phyloP scores from a whole-genome alignment of 371 early-diverging fungal species.

The Mortierella sp. region DNA sequence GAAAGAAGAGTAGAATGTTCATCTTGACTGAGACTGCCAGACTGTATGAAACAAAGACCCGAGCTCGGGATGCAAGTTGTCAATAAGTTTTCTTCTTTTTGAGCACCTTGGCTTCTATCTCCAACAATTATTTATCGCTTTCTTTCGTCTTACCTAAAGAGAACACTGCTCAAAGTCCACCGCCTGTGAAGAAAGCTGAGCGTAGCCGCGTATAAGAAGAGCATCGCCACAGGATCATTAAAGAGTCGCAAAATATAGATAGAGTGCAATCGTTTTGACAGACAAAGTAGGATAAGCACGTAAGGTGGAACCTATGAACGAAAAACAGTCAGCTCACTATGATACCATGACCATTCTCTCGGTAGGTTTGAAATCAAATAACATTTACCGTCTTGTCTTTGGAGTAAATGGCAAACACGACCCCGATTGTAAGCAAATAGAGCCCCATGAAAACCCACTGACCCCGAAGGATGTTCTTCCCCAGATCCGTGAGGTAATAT shows the following conservation, averaged over 20 bases:
- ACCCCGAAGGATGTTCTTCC: slow-evolving; percentile 74
- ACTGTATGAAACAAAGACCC: slow-evolving; percentile 61
- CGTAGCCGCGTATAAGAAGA: slow-evolving; percentile 74
- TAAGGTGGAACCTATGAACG: slow-evolving; percentile 69
- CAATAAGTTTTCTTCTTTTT: no score
- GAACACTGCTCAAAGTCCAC: slow-evolving; percentile 64
- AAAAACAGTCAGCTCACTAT: not conserved
- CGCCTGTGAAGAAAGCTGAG: slow-evolving; percentile 66
- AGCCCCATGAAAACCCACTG: slow-evolving; percentile 86
- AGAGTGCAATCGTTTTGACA: slow-evolving; percentile 89
- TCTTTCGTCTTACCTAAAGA: slow-evolving; percentile 68
- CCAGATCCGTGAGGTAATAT: slow-evolving; percentile 75
- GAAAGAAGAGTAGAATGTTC: slow-evolving; percentile 92
- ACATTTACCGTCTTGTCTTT: slow-evolving; percentile 37
- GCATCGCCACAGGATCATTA: slow-evolving; percentile 93
- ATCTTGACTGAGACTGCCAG: slow-evolving; percentile 91
- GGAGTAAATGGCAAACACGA: slow-evolving; percentile 77
- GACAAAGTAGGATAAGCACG: slow-evolving; percentile 66
- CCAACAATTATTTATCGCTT: not conserved
- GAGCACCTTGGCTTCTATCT: not conserved
- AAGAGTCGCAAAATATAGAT: slow-evolving; percentile 91
- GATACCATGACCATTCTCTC: no score
- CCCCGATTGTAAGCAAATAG: slow-evolving; percentile 72
- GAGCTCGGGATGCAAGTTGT: no score
- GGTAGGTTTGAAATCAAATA: no score